phyloP scores from a whole-genome alignment of 1,139 yeast species.

The Debaryomycetaceae sp. region DNA sequence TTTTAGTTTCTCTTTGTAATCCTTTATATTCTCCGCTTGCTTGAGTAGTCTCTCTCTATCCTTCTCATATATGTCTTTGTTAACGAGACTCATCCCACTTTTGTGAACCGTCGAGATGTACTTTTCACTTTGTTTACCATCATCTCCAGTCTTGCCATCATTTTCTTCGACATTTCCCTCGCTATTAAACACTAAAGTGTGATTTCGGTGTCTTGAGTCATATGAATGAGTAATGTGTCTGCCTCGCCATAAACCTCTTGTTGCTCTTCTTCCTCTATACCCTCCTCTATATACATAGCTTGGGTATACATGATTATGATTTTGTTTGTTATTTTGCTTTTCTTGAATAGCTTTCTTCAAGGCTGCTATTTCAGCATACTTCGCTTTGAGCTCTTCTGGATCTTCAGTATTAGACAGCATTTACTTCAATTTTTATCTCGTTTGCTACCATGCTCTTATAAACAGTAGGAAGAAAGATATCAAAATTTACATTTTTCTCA shows the following conservation, averaged over 20 bases:
- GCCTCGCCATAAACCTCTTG: slow-evolving; percentile 8
- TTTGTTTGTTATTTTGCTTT: slow-evolving; percentile 9
- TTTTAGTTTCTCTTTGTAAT: slow-evolving; percentile 14
- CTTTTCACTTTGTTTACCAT: slow-evolving; percentile 1
- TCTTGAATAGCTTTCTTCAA: slow-evolving; percentile 28
- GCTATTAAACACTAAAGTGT: slow-evolving; percentile 22
- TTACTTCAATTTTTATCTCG: not conserved
- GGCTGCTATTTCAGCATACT: slow-evolving; percentile 33
- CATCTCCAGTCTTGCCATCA: not conserved
- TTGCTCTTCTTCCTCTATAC: slow-evolving; percentile 9
- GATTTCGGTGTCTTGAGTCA: slow-evolving; percentile 16
- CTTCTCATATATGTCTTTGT: slow-evolving; percentile 27
- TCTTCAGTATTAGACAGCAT: slow-evolving; percentile 13
- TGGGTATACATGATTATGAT: not conserved
- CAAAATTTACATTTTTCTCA: not conserved
- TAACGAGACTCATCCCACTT: slow-evolving; percentile 38
- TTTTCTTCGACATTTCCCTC: slow-evolving; percentile 1
- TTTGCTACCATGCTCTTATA: not conserved
- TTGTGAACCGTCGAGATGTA: slow-evolving; percentile 28
- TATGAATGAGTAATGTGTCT: slow-evolving; percentile 4
- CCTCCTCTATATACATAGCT: slow-evolving; percentile 3
- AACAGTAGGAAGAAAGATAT: not conserved
- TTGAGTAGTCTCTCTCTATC: slow-evolving; percentile 20
- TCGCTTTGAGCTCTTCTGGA: slow-evolving; percentile 21
- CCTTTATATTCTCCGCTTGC: slow-evolving; percentile 13